Evolutionary conservation across 352 stramenopile genomes (phyloP).

Genomic region (Globisporangium iwayamae): DNA sequence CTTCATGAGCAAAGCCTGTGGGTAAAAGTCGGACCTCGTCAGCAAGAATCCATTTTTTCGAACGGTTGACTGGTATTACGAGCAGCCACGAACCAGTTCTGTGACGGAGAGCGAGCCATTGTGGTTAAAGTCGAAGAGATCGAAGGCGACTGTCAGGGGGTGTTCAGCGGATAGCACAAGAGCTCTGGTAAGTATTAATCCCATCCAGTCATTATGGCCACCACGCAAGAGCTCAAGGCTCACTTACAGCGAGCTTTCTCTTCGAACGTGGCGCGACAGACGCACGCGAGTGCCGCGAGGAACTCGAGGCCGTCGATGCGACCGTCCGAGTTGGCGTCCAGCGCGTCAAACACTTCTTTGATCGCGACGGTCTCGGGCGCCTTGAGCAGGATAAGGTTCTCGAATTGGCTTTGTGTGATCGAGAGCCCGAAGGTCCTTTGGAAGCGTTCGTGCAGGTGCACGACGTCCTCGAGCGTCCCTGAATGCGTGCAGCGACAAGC

Average conservation of each 20-base stretch:
- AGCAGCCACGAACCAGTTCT: conserved; percentile 43
- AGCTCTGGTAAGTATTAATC: background rate
- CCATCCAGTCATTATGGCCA: background rate
- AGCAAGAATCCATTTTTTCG: background rate
- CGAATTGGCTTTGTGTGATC: conserved; percentile 74
- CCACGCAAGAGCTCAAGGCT: background rate
- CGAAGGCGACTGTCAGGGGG: conserved; percentile 48
- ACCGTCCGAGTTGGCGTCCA: conserved; percentile 70
- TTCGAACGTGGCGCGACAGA: conserved; percentile 73
- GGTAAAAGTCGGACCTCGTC: background rate
- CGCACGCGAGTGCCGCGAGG: conserved; percentile 60
- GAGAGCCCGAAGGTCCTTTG: conserved; percentile 72
- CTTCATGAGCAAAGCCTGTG: conserved; percentile 74
- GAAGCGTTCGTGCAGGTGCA: conserved; percentile 57
- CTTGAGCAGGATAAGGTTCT: conserved; percentile 66
- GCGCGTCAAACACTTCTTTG: conserved; percentile 68
- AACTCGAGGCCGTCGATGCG: conserved; percentile 82
- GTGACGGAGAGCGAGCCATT: conserved; percentile 72
- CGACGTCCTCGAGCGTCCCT: conserved; percentile 73
- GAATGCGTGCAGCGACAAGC: background rate
- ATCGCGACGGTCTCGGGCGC: conserved; percentile 49
- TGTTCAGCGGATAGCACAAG: background rate
- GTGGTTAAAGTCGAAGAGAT: conserved; percentile 79
- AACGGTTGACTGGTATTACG: no score
- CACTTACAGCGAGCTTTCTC: conserved; percentile 73